Conservation (phyloP, 371 early-diverging fungal genomes). For the Mortierella sp. region DNA sequence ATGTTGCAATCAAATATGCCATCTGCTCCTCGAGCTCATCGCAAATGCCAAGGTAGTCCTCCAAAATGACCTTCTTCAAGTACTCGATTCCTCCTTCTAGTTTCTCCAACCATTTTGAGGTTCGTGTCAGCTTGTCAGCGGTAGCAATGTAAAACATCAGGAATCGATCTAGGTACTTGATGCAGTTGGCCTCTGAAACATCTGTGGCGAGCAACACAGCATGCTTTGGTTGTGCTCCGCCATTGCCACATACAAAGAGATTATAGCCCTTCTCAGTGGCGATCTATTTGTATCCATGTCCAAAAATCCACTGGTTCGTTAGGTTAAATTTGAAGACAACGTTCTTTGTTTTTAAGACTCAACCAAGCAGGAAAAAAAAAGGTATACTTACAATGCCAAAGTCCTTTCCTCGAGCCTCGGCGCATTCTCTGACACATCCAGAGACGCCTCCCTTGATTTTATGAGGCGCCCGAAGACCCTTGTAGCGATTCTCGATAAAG, state of each 20-base stretch:
- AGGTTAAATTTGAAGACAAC: background rate
- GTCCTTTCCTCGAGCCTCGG: slow-evolving; percentile 73
- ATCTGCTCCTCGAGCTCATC: slow-evolving; percentile 70
- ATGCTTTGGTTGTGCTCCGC: slow-evolving; percentile 74
- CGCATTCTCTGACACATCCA: slow-evolving; percentile 76
- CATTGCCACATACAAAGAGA: slow-evolving; percentile 76
- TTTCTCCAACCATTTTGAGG: slow-evolving; percentile 78
- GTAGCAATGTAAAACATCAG: slow-evolving; percentile 78
- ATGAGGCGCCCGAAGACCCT: slow-evolving; percentile 74
- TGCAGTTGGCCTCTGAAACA: slow-evolving; percentile 60
- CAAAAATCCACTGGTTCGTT: slow-evolving; percentile 56
- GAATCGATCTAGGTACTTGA: slow-evolving; percentile 72
- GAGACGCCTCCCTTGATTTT: slow-evolving; percentile 72
- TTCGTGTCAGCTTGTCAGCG: slow-evolving; percentile 71
- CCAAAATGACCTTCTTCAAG: slow-evolving; percentile 66
- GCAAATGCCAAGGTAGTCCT: slow-evolving; percentile 71
- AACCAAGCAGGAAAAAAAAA: slow-evolving; percentile 6
- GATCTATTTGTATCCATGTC: slow-evolving; percentile 49
- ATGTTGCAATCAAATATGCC: slow-evolving; percentile 62
- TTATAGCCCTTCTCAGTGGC: slow-evolving; percentile 80
- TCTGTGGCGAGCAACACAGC: slow-evolving; percentile 68
- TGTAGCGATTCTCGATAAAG: slow-evolving; percentile 71
- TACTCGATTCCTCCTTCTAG: slow-evolving; percentile 74
- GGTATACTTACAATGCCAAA: slow-evolving; percentile 41
- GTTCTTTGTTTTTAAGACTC: background rate